Percentiles rank a stretch among this genome's conserved stretches.
phyloP scores from a whole-genome alignment of 441 rosid genomes.

The Aleurites moluccanus region DNA sequence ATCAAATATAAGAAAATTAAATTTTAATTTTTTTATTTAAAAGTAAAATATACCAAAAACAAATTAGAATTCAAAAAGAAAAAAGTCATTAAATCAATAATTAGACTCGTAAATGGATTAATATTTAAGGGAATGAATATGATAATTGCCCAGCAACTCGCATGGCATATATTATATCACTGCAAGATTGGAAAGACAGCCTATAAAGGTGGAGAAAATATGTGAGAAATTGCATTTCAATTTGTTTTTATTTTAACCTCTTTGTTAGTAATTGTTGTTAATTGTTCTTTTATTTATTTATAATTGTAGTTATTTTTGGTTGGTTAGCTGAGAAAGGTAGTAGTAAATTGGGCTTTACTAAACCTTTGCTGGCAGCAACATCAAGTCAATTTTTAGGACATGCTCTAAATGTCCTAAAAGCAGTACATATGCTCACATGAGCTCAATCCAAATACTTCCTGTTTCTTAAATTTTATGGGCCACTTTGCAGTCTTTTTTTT shows the following conservation, averaged over 20 bases:
- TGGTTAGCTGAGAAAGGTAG: too few relatives aligned
- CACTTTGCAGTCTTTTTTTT: neutral
- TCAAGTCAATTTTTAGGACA: neutral
- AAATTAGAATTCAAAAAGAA: constrained; percentile 5
- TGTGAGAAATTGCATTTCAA: neutral
- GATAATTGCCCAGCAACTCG: neutral
- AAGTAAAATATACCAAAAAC: neutral
- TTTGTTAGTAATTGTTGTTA: neutral
- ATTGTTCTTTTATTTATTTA: too few relatives aligned
- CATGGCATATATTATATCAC: neutral
- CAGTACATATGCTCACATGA: neutral
- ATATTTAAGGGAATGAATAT: neutral
- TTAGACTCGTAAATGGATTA: neutral
- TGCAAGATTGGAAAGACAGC: neutral
- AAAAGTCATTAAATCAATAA: constrained; percentile 9
- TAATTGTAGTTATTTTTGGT: too few relatives aligned
- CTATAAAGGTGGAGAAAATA: neutral
- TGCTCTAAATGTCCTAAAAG: neutral
- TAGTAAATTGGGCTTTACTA: neutral
- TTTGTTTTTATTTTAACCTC: neutral
- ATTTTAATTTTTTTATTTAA: neutral
- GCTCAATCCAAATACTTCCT: neutral
- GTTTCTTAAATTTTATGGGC: neutral
- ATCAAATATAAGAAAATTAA: too few relatives aligned
- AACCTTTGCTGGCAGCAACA: neutral